Percentiles rank a stretch among this genome's conserved stretches.
Conservation (phyloP, 164 flowering plant species). For the Malania oleifera region DNA sequence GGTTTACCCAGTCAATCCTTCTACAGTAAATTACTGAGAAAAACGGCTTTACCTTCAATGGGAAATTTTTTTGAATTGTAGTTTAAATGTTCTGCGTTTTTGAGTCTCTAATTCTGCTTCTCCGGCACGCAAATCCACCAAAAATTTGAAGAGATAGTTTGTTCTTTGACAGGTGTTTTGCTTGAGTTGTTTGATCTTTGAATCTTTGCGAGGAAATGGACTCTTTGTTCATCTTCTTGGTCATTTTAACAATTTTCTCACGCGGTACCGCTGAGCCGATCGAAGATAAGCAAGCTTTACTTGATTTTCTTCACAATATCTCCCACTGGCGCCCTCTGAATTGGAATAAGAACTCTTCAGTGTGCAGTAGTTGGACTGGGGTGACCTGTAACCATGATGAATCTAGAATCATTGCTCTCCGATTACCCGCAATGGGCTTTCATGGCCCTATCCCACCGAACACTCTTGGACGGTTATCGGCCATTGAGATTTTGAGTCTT, state of each 20-base stretch:
- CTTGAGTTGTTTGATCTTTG: conserved; percentile 4
- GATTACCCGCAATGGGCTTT: conserved; percentile 58
- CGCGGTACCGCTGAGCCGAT: conserved; percentile 27
- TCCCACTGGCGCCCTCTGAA: conserved; percentile 41
- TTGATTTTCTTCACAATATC: conserved; percentile 46
- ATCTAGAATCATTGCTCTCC: conserved; percentile 45
- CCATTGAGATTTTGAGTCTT: conserved; percentile 58
- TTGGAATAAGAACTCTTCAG: conserved; percentile 44
- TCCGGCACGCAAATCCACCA: conserved; percentile 15
- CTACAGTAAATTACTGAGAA: background rate
- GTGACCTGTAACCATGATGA: conserved; percentile 53
- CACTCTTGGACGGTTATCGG: conserved; percentile 59
- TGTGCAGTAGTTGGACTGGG: conserved; percentile 57
- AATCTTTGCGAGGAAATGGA: conserved; percentile 17
- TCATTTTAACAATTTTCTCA: conserved; percentile 19
- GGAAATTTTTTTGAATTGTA: background rate
- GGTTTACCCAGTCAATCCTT: background rate
- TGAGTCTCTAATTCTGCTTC: background rate
- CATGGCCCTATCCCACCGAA: conserved; percentile 49
- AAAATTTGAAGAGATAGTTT: background rate
- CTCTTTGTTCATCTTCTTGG: conserved; percentile 18
- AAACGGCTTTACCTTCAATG: conserved; percentile 3
- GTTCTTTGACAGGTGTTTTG: background rate
- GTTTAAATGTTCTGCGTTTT: background rate
- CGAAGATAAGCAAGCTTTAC: conserved; percentile 70